Conservation (phyloP, 345 rosid genomes). For the Orychophragmus violaceus region DNA sequence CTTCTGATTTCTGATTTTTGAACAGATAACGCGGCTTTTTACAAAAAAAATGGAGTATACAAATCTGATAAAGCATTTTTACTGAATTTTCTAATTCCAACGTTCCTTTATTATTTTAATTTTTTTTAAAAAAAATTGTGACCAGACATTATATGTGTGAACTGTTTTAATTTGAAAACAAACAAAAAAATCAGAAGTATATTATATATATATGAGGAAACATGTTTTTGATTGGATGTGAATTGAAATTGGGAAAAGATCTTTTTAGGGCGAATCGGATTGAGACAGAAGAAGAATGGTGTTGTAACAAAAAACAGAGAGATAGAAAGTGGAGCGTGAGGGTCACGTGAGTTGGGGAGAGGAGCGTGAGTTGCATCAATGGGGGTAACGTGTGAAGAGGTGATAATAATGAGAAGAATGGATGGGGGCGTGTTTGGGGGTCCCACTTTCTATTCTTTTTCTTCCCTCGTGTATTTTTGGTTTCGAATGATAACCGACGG, state of each 20-base stretch:
- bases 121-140: not conserved
- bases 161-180: not conserved
- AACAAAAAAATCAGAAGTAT: not conserved
- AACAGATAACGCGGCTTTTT: slow-evolving; percentile 33
- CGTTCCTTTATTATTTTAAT: not conserved
- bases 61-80: slow-evolving; percentile 19
- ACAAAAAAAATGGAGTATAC: not conserved
- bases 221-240: not conserved
- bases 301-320: not conserved
- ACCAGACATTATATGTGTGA: not conserved
- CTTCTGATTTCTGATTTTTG: slow-evolving; percentile 25
- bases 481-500: no score
- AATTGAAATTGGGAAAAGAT: not conserved
- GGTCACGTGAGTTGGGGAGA: slow-evolving; percentile 13
- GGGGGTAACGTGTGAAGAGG: slow-evolving; percentile 23
- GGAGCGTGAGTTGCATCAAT: slow-evolving; percentile 25
- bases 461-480: not conserved
- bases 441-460: not conserved
- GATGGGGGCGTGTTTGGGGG: slow-evolving; percentile 14
- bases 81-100: not conserved
- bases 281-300: not conserved
- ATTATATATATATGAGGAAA: not conserved
- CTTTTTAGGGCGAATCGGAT: not conserved
- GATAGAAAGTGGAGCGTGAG: slow-evolving; percentile 14
- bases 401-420: slow-evolving; percentile 19